These are phyloP conservation scores for Trichoderma hamatum DNA, from an alignment of 2,329 filamentous ascomycete species.

Conservation along the genomic window DNA sequence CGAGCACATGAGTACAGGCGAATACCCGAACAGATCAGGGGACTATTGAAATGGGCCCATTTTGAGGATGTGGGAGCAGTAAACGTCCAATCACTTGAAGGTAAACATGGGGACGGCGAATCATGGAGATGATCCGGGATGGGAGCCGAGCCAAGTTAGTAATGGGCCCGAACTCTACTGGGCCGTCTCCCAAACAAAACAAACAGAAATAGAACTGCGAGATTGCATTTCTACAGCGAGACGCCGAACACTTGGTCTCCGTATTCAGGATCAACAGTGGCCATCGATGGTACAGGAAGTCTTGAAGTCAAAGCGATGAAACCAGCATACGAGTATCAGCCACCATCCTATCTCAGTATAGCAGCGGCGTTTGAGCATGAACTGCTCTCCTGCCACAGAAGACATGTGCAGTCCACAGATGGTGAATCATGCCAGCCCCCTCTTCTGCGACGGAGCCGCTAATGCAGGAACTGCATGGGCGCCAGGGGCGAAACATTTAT, in stretches of 20 bases:
- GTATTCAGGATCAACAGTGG: not conserved
- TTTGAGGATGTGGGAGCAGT: slow-evolving; percentile 1
- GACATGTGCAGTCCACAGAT: not conserved
- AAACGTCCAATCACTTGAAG: slow-evolving; percentile 4
- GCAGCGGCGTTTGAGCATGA: not conserved
- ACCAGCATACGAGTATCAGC: not conserved
- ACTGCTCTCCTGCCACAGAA: not conserved
- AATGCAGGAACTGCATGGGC: slow-evolving; percentile 33
- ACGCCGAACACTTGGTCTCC: not conserved
- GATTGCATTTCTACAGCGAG: slow-evolving; percentile 9
- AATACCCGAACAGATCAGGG: slow-evolving; percentile 19
- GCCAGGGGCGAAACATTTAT: slow-evolving; percentile 21
- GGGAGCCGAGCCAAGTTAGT: slow-evolving; percentile 13
- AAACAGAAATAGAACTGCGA: slow-evolving; percentile 20
- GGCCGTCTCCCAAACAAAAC: not conserved
- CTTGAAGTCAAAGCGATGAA: not conserved
- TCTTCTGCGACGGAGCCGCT: slow-evolving; percentile 26
- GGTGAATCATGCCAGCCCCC: slow-evolving; percentile 1
- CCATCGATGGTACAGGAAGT: not conserved
- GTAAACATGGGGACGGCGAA: slow-evolving; percentile 20
- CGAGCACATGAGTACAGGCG: not conserved
- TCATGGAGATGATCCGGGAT: slow-evolving; percentile 23
- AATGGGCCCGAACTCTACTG: slow-evolving; percentile 16
- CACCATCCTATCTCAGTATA: not conserved
- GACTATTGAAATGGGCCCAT: slow-evolving; percentile 19